Evolutionary conservation across 139 green algal genomes (phyloP), one percentile per base, ranked within the genome.

Genomic region (Chlamydomonas eustigma): DNA sequence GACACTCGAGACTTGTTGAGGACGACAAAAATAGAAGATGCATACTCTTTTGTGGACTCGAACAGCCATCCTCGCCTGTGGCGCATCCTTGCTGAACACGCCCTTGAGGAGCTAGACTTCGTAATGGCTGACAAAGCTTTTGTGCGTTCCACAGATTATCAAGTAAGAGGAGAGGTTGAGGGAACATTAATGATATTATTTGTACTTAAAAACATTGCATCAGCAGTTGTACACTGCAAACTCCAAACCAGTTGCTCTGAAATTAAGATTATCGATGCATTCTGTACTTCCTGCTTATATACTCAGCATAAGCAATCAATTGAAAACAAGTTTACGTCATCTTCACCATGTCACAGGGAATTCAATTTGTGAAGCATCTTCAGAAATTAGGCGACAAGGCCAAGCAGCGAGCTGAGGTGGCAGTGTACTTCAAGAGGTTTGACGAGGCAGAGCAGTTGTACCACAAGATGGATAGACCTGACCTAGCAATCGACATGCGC

Each of bases 371-470:
- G 25, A 92, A 93, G 86, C 86, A 90, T 73, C 79, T 96, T 12
- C 79, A 83, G 28, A 81, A 78, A 58, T 71, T 94, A 52, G 88
- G 86, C 37, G 80, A 89, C 69, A 64, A 75, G 36, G 50, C 80
- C 51, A 92, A 93, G 85, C 91, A 94, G 83, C 78, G 82, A 6
- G 91, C 91, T 24, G 89, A 93, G 82, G 86, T 94, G 64, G 76
- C 68, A 2, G 68, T 75, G 68, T 91, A 91, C 75, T 91, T 94
- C 74, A 88, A 89, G 84, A 84, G 87, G 37, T 93, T 94, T 86
- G 89, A 95, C 58, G 90, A 95, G 79, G 90, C 90, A 0, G 87
- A 93, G 81, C 77, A 78, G 37, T 69, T 91, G 6, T 96, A 95
- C 81, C 76, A 83, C 63, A 80, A 88, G 50, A 90, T 91, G 74